Evolutionary conservation across 371 early-diverging fungal genomes (phyloP).

Genomic region (Rhizopus microsporus): DNA sequence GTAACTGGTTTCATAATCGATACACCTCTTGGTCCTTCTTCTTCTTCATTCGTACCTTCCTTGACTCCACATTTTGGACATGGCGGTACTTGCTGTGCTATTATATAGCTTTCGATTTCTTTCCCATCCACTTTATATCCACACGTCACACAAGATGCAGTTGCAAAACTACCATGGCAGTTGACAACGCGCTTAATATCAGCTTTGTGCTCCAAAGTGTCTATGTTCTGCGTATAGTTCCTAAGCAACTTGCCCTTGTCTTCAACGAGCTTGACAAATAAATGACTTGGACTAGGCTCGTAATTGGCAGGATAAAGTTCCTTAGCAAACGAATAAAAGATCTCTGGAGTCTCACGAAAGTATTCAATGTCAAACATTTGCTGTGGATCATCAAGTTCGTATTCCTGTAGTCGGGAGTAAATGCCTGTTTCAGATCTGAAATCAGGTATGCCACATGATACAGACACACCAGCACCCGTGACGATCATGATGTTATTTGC

Average conservation of each 20-base stretch:
- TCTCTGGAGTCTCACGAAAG: constrained; percentile 81
- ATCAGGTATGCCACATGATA: constrained; percentile 98
- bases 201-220: constrained; percentile 92
- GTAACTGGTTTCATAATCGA: constrained; percentile 55
- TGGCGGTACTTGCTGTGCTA: constrained; percentile 55
- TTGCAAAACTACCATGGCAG: constrained; percentile 93
- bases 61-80: constrained; percentile 42
- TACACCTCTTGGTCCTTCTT: constrained; percentile 20
- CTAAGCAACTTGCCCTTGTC: constrained; percentile 80
- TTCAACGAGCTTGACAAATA: constrained; percentile 88
- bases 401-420: constrained; percentile 80
- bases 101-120: constrained; percentile 78
- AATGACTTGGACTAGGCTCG: constrained; percentile 90
- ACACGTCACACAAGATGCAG: constrained; percentile 89
- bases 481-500: constrained; percentile 86
- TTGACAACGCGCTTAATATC: constrained; percentile 85
- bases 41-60: constrained; percentile 35
- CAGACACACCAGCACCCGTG: constrained; percentile 94
- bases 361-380: constrained; percentile 93
- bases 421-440: constrained; percentile 97
- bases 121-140: constrained; percentile 75
- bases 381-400: constrained; percentile 79
- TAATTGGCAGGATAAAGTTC: constrained; percentile 91
- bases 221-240: constrained; percentile 99
- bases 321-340: constrained; percentile 93